Conservation (phyloP, 176 grass and related monocot species). For the Oryza meridionalis region DNA sequence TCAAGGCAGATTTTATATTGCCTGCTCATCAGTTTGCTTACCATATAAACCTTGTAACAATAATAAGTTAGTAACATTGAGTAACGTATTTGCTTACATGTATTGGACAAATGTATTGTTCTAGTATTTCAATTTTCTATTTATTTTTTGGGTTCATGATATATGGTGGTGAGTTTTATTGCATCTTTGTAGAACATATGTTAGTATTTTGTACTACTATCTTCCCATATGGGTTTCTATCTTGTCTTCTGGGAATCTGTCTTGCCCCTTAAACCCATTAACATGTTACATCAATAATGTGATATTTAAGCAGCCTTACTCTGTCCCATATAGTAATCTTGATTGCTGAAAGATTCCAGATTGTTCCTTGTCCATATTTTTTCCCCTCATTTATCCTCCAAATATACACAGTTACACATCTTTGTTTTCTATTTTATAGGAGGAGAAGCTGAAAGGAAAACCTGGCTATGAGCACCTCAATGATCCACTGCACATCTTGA, state of each 20-base stretch:
- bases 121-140: background rate
- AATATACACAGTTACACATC: background rate
- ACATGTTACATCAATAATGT: background rate
- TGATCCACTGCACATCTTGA: conserved; percentile 84
- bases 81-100: background rate
- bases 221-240: background rate
- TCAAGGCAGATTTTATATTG: background rate
- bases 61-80: conserved; percentile 31
- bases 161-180: background rate
- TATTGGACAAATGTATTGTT: background rate
- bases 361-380: background rate
- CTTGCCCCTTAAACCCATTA: background rate
- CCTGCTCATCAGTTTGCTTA: background rate
- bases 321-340: conserved; percentile 9
- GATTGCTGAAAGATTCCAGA: background rate
- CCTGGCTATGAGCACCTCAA: conserved; percentile 88
- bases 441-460: conserved; percentile 83
- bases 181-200: background rate
- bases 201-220: background rate
- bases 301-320: background rate
- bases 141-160: background rate
- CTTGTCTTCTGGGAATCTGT: background rate
- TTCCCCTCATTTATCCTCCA: background rate
- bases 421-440: conserved; percentile 42
- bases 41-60: background rate